Conservation (phyloP, 768 basidiomycete genomes). For the Amanita muscaria region DNA sequence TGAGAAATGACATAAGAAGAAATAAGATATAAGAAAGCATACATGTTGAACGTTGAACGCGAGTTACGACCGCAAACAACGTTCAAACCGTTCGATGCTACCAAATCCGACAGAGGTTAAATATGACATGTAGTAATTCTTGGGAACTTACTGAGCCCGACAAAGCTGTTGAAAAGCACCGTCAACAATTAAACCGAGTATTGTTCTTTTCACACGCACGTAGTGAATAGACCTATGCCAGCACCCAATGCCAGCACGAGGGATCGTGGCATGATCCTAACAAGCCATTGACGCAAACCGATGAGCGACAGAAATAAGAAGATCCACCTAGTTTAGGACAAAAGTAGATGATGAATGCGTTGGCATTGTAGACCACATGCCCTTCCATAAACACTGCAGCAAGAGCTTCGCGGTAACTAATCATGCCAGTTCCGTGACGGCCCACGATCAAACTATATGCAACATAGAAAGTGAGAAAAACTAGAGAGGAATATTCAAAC, state of each 20-base stretch:
- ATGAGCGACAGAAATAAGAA: conserved; percentile 75
- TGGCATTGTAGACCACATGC: conserved; percentile 35
- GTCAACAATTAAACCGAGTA: no score
- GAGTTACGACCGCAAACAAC: conserved; percentile 67
- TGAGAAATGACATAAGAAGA: no score
- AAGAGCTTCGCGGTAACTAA: conserved; percentile 72
- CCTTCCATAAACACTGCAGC: conserved; percentile 86
- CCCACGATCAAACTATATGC: conserved; percentile 85
- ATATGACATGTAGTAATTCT: no score
- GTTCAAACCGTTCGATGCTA: conserved; percentile 58
- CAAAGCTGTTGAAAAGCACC: no score
- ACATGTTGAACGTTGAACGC: no score
- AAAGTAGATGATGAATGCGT: not conserved
- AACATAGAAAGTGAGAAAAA: not conserved
- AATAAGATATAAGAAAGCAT: no score
- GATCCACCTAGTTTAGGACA: conserved; percentile 67
- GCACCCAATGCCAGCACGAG: conserved; percentile 78
- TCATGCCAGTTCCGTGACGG: conserved; percentile 65
- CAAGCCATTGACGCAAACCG: conserved; percentile 85
- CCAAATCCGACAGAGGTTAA: not conserved
- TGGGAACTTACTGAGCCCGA: conserved; percentile 56
- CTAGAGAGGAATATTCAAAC: no score
- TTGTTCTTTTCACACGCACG: conserved; percentile 40
- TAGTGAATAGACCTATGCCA: conserved; percentile 84
- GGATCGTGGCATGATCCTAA: conserved; percentile 81